Base-by-base conservation (phyloP, 2,329 filamentous ascomycete genomes). In the Dactylella cylindrospora region DNA sequence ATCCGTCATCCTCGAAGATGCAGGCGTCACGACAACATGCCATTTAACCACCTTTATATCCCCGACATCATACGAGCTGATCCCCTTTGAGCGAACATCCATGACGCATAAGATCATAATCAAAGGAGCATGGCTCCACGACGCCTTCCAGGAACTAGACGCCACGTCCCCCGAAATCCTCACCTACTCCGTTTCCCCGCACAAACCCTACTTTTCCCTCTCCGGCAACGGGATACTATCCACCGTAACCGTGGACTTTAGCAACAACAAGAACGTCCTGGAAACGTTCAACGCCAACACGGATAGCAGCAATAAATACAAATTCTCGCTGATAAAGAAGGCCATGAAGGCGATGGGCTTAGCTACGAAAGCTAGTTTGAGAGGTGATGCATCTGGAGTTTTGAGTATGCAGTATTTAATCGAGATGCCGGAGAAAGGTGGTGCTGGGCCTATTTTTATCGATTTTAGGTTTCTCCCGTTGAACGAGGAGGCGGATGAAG, bases 341-440 rank as follows among this genome's bases (percentile, higher is more conserved):
- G 90, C 91, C 0, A 83, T 83, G 38, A 84, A 91, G 66, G 91
- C 93, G n/a, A 97, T 98, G 91, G 84, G 85, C 38, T 82, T 90
- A 29, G 89, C 90, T 3, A 90, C 81, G 69, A 98, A 97, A 74
- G 90, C 97, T 55, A 95, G 90, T 71, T 80, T 98, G 64, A 80
- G 93, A 12, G 85, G 89, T 0, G 93, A 98, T 73, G 79, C 81
- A 1, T 88, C 95, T 71, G 91, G 93, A 0, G 91, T 98, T 23
- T 73, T 98, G 66, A 96, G 88, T 73, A 75, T 97, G 71, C 93
- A 98, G 71, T 96, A 97, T 70, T 93, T 98, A 86, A 85, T 98
- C 12, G 89, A 96, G 71, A 44, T 54, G 51, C 45, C 47, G 36
- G 51, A 53, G 8, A 59, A 54, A n/a, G 41, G 44, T 1, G 41